Conservation (phyloP, 768 basidiomycete genomes). For the Coprinellus micaceus region DNA sequence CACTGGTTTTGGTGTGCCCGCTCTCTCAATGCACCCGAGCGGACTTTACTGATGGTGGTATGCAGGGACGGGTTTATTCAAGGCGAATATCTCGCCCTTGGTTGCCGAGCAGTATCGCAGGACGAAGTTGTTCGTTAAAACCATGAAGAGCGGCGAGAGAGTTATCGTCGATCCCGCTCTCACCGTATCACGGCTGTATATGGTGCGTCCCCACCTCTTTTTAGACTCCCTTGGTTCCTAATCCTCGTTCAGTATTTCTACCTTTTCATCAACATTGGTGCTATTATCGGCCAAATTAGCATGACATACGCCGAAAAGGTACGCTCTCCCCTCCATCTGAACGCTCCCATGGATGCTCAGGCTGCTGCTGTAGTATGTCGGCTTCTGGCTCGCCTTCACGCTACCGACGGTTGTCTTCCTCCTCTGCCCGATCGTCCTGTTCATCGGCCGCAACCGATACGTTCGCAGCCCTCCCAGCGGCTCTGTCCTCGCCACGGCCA, state of each 20-base stretch:
- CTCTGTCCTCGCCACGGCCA: constrained; percentile 50
- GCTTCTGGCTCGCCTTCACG: constrained; percentile 63
- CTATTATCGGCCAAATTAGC: constrained; percentile 44
- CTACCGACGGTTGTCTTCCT: constrained; percentile 63
- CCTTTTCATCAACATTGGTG: constrained; percentile 62
- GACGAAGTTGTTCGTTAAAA: constrained; percentile 49
- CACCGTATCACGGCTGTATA: constrained; percentile 70
- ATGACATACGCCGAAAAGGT: constrained; percentile 71
- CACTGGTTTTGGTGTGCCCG: constrained; percentile 42
- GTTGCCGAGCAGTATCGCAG: constrained; percentile 72
- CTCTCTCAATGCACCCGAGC: not conserved
- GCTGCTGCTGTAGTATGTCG: constrained; percentile 44
- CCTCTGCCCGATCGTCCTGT: constrained; percentile 58
- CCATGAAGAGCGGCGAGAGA: constrained; percentile 53
- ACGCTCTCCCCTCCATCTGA: constrained; percentile 2
- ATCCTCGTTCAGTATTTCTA: constrained; percentile 42
- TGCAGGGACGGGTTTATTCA: constrained; percentile 65
- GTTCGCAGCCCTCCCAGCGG: constrained; percentile 56
- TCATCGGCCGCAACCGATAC: constrained; percentile 52
- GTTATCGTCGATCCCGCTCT: constrained; percentile 72
- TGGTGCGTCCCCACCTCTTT: constrained; percentile 42
- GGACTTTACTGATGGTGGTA: constrained; percentile 3
- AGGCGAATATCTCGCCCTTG: constrained; percentile 73
- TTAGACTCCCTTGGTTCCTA: not conserved
- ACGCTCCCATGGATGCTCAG: too few species aligned